Conservation (phyloP, 805 yeast species). For the Metschnikowia kunwiensis region DNA sequence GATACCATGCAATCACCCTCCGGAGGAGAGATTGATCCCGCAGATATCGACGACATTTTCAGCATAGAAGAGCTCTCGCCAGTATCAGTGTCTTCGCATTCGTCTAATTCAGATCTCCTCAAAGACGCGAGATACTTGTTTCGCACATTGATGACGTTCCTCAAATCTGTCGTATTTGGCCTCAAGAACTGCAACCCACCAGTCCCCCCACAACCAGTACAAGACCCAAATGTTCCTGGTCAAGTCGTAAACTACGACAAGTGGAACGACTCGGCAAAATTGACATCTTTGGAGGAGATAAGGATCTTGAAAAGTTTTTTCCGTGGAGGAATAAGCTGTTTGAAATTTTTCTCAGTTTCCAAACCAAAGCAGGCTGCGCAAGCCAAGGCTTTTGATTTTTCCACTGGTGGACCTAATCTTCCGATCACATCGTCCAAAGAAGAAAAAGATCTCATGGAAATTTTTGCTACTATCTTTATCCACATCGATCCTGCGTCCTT, state of each 20-base stretch:
- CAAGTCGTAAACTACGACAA: constrained; percentile 41
- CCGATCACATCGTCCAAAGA: constrained; percentile 89
- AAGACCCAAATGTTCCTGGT: constrained; percentile 45
- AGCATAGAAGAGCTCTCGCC: constrained; percentile 48
- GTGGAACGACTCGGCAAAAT: constrained; percentile 86
- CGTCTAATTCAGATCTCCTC: constrained; percentile 57
- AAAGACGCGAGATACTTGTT: constrained; percentile 87
- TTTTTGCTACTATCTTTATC: constrained; percentile 87
- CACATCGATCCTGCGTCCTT: constrained; percentile 95
- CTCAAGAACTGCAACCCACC: constrained; percentile 88
- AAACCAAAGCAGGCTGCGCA: constrained; percentile 43
- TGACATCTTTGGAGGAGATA: constrained; percentile 81
- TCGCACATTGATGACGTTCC: constrained; percentile 83
- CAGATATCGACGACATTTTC: constrained; percentile 31
- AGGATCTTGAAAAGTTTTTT: constrained; percentile 71
- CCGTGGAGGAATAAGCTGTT: constrained; percentile 79
- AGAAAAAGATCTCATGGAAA: constrained; percentile 93
- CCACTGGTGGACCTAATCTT: constrained; percentile 73
- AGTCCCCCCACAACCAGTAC: constrained; percentile 42
- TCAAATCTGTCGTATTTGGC: constrained; percentile 87
- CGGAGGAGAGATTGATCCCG: constrained; percentile 4
- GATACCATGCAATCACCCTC: constrained; percentile 16
- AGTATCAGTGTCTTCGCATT: constrained; percentile 49
- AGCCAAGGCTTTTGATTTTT: constrained; percentile 48
- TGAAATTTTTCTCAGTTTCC: constrained; percentile 65